Percentiles rank a stretch among this genome's conserved stretches.
Evolutionary conservation across 2,329 filamentous ascomycete genomes (phyloP).

Genomic region (Rhexocercosporidium sp.): DNA sequence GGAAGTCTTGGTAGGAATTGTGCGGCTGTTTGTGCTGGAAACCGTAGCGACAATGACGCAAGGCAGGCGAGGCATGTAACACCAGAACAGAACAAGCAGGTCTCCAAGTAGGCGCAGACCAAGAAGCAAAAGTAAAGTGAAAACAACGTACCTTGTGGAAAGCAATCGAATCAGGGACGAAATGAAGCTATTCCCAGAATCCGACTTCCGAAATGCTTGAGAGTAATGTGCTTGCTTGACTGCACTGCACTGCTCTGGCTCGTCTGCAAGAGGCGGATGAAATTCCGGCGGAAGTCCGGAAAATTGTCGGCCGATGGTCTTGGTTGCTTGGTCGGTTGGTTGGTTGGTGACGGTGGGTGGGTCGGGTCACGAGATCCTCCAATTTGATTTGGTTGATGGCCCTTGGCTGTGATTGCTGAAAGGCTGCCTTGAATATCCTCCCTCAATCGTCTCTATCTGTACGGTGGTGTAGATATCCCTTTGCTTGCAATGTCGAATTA

Average conservation of each 20-base stretch:
- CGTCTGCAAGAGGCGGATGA: no score
- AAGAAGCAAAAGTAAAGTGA: neutral
- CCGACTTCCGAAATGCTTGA: neutral
- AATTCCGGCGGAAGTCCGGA: slow-evolving; percentile 4
- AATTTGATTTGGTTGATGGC: neutral
- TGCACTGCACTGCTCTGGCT: no score
- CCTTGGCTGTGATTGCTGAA: neutral
- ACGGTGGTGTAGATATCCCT: neutral
- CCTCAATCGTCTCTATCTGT: neutral
- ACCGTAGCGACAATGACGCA: neutral
- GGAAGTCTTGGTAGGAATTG: no score
- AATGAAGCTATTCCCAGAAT: slow-evolving; percentile 10
- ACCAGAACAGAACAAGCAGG: no score
- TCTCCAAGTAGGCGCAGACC: neutral
- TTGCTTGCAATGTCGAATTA: neutral
- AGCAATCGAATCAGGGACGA: neutral
- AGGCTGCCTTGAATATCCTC: neutral
- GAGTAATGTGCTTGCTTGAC: neutral
- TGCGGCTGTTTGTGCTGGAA: neutral
- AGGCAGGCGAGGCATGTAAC: neutral
- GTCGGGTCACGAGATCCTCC: neutral
- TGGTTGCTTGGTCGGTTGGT: neutral
- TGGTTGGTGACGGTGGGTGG: neutral
- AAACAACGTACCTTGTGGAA: neutral
- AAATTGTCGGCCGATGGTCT: neutral